Base-by-base conservation (phyloP, 176 grass and related monocot genomes). In the Oryza glumipatula region DNA sequence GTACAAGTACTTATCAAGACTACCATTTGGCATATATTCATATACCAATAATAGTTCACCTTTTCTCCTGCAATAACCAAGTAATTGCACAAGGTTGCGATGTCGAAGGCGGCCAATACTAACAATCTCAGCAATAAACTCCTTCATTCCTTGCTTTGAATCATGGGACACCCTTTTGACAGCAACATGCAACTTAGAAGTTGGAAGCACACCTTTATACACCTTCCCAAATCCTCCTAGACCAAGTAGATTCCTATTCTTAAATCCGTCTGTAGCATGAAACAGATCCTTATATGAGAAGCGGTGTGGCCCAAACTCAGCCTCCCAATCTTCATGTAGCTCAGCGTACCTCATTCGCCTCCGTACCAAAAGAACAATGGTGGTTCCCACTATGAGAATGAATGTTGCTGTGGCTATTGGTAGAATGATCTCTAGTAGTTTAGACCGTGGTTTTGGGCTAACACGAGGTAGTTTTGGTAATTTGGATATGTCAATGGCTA, bases 391-490 rank as follows among this genome's bases (percentile, higher is more conserved):
- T 6, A 70, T 3, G 4, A 82, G 36, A n/a, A 63, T 22, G 38
- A 63, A 63, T 4, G 54, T 5, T 12, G 66, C n/a, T 4, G 33
- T 46, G 36, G 38, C 47, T 30, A 73, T 30, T 11, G 80, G 80
- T 1, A 82, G 6, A 2, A 73, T 0, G 36, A 82, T 65, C 2
- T 33, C 54, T 7, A 73, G 14, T 9, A 44, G 16, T 52, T 17
- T 21, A 0, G 80, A 5, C 6, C 0, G 19, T 52, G 68, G 23
- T 61, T 48, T 79, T 28, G 77, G 16, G 24, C 63, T 24, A 67
- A 79, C 3, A 21, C 63, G 63, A 26, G 90, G 90, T 16, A 92
- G 30, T 17, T 64, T 67, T 19, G 90, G 90, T 22, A 92, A 13
- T 10, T 81, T 80, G 7, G 70, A 26, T 33, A 76, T n/a, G 87